A percentile compares a stretch with the other conserved stretches of the same genome.
These are phyloP conservation scores for Endothia cerciana DNA, from an alignment of 2,329 filamentous ascomycete genomes.

Conservation along the genomic window DNA sequence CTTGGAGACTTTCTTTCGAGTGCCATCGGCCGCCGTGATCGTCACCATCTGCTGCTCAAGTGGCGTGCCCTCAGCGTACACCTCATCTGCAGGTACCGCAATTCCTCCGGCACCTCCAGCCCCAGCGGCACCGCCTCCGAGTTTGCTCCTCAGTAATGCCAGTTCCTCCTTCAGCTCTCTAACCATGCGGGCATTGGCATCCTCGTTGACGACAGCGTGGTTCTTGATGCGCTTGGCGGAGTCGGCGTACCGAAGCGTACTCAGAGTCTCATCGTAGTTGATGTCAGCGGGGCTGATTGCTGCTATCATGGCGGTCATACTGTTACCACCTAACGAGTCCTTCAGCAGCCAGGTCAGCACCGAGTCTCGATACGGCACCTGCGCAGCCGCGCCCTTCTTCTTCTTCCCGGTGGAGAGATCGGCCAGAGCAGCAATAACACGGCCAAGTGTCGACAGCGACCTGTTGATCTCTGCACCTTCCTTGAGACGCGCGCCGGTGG, in stretches of 20 bases:
- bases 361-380: conserved; percentile 97
- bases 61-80: conserved; percentile 91
- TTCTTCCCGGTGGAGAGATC: conserved; percentile 87
- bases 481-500: conserved; percentile 91
- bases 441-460: conserved; percentile 91
- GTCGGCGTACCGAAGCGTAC: conserved; percentile 93
- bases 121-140: conserved; percentile 58
- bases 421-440: conserved; percentile 94
- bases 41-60: conserved; percentile 96
- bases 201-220: conserved; percentile 97
- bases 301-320: conserved; percentile 99
- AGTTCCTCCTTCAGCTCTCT: conserved; percentile 96
- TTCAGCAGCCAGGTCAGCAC: conserved; percentile 96
- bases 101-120: conserved; percentile 45
- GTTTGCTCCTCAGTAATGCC: conserved; percentile 81
- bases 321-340: conserved; percentile 96
- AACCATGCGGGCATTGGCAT: conserved; percentile 98
- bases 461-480: conserved; percentile 99
- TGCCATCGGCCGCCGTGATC: conserved; percentile 83
- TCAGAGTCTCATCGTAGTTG: conserved; percentile 97
- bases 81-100: conserved; percentile 68
- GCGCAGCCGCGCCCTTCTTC: conserved; percentile 70
- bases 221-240: conserved; percentile 99
- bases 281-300: conserved; percentile 98
- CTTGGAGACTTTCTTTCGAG: conserved; percentile 93